Conservation (phyloP, 2,329 filamentous ascomycete genomes). For the Pseudogymnoascus sp. region DNA sequence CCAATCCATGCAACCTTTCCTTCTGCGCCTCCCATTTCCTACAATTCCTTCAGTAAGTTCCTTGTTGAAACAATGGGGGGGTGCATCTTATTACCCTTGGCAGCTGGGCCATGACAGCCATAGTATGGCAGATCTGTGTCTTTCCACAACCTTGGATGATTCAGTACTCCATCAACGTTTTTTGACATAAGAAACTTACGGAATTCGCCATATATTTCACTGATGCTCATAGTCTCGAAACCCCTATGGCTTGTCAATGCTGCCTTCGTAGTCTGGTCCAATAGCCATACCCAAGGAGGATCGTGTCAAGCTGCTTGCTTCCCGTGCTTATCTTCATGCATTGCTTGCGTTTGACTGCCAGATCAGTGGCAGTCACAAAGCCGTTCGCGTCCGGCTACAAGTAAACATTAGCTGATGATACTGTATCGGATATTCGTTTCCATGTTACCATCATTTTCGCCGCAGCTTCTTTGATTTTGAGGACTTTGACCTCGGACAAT, state of each 20-base stretch:
- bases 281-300: slow-evolving; percentile 47
- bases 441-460: slow-evolving; percentile 30
- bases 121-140: slow-evolving; percentile 60
- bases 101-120: slow-evolving; percentile 53
- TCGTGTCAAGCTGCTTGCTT: slow-evolving; percentile 58
- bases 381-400: slow-evolving; percentile 46
- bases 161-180: not conserved
- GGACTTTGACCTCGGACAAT: slow-evolving; percentile 61
- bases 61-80: not conserved
- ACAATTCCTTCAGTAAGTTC: slow-evolving; percentile 11
- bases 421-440: not conserved
- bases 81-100: slow-evolving; percentile 33
- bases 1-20: slow-evolving; percentile 63
- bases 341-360: slow-evolving; percentile 52
- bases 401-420: not conserved
- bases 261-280: not conserved
- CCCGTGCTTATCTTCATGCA: slow-evolving; percentile 59
- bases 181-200: slow-evolving; percentile 27
- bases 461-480: slow-evolving; percentile 61
- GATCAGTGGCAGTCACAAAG: slow-evolving; percentile 58
- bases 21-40: slow-evolving; percentile 55
- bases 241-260: slow-evolving; percentile 36
- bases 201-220: slow-evolving; percentile 53
- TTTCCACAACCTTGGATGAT: slow-evolving; percentile 47
- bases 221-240: slow-evolving; percentile 63